Evolutionary conservation across 345 rosid species (phyloP), one percentile per base, ranked within the genome.

Genomic region (Eucalyptus dawsonii): DNA sequence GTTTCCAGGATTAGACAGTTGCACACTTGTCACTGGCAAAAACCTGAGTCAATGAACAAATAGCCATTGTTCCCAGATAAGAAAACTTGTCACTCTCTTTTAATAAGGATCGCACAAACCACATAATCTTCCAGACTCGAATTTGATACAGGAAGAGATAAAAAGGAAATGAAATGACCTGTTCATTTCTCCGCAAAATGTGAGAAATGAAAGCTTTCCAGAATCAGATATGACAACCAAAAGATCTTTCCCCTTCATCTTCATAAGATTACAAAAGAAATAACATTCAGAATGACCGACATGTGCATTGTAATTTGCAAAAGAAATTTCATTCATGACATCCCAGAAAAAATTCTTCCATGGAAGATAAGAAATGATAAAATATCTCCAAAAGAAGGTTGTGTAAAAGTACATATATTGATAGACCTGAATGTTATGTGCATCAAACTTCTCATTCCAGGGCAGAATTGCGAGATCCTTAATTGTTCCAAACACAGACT

Each of bases 171-270:
- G 80, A 88, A 88, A 89, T 88, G 90, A 98, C 99, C 99, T 97
- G 97, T 95, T 97, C 99, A 98, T 98, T 91, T 97, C 99, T 92
- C 93, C 96, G 94, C 95, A 94, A 93, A 98, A 98, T 86, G 96
- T 56, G 88, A 98, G 99, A 90, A 98, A 93, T 17, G 99, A 94
- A 89, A 98, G 99, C 95, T 95, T 98, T 91, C 99, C 99, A n/a
- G 99, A 98, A 93, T 98, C 99, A 93, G 99, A 98, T 91, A 94
- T 91, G 89, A 95, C 97, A 91, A 94, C 95, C 94, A 98, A 89
- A 65, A 95, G 95, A 93, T 98, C 99, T 91, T 94, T 97, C 85
- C 95, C 97, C 88, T 62, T 88, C 94, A 94, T 92, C 97, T 97
- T 87, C 89, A 91, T 53, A 92, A 86, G 88, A 90, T 80, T n/a